Conservation (phyloP, 371 early-diverging fungal genomes). For the Blakeslea trispora region DNA sequence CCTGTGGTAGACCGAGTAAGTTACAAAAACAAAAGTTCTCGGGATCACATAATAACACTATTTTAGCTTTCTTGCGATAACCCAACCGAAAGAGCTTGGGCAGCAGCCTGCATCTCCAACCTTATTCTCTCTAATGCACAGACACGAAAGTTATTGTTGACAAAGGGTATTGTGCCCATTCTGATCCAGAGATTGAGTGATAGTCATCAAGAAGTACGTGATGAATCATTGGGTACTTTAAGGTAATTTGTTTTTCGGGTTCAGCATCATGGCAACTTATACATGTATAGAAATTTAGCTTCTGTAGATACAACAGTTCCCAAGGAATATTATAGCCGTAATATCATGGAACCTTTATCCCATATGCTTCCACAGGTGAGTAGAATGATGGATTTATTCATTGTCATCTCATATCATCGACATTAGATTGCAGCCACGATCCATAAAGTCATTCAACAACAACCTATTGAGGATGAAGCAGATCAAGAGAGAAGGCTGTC, state of each 20-base stretch:
- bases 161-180: constrained; percentile 64
- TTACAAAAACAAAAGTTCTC: background rate
- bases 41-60: too few relatives aligned
- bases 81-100: constrained; percentile 85
- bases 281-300: constrained; percentile 56
- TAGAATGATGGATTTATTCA: background rate
- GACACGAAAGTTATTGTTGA: constrained; percentile 71
- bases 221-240: constrained; percentile 81
- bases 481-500: constrained; percentile 61
- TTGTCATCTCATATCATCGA: background rate
- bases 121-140: constrained; percentile 62
- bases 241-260: too few relatives aligned
- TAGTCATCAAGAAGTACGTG: constrained; percentile 68
- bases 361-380: constrained; percentile 50
- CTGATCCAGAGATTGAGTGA: constrained; percentile 75
- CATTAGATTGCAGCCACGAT: constrained; percentile 43
- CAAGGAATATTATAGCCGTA: constrained; percentile 66
- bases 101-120: constrained; percentile 85
- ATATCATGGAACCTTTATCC: constrained; percentile 60
- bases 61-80: constrained; percentile 61
- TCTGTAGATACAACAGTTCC: constrained; percentile 64
- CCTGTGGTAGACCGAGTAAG: constrained; percentile 62
- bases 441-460: constrained; percentile 48
- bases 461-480: constrained; percentile 47
- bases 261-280: background rate